Evolutionary conservation across 2,329 filamentous ascomycete genomes (phyloP), one percentile per base, ranked within the genome.

Genomic region (Corinectria fuckeliana): DNA sequence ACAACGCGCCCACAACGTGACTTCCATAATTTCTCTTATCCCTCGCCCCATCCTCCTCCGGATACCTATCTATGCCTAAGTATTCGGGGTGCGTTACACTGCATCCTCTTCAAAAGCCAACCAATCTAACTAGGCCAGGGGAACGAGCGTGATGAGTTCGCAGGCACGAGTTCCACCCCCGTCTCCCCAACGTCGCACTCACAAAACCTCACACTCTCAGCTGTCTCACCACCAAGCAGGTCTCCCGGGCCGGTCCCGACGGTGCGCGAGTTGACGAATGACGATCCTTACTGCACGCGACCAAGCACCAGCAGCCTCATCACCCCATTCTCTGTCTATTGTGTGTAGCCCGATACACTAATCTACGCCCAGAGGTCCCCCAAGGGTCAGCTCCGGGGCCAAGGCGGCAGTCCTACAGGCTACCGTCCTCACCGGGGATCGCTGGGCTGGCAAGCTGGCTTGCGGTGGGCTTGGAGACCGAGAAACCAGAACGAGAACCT

Each of bases 221-320:
- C 49, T 53, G 51, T 54, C 52, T 53, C 45, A 41, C 18, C n/a
- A n/a, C 38, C 30, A n/a, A 9, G 8, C 26, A 28, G 48, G 32
- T 18, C 41, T 32, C 30, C 59, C 53, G 59, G 61, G 47, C 65
- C 48, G 54, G 63, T 61, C 47, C 62, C 56, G 50, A 61, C 39
- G 36, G 34, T 44, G 20, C 16, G 36, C 50, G 41, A 47, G 23
- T 16, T 21, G 50, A 58, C 60, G 56, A 58, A 58, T 55, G 66
- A 64, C 56, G 66, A 69, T 69, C 66, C 57, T 60, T 69, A 66
- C 66, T 67, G 55, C 62, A 69, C 64, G 36, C 66, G 66, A 67
- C 59, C 36, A 42, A 16, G 36, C 41, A 56, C 54, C 41, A 65
- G 44, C 52, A 62, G 60, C 57, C 53, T 58, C 54, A 58, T 63